A percentile compares a stretch with the other conserved stretches of the same genome.
These are phyloP conservation scores for Metarhizium sp. DNA, from an alignment of 2,329 filamentous ascomycete species.

Conservation along the genomic window DNA sequence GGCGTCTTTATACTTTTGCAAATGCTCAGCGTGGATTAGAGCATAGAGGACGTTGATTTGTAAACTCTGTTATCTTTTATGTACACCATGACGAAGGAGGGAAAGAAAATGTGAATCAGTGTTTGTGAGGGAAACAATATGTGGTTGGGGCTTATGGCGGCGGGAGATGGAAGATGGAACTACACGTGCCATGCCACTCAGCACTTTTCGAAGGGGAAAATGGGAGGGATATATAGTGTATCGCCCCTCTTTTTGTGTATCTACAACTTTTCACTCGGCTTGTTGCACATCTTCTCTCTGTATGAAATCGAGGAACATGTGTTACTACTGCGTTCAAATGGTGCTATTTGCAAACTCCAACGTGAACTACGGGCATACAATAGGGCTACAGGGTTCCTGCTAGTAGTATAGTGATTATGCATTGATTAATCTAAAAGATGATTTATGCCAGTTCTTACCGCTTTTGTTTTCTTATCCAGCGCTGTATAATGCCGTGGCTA, in stretches of 20 bases:
- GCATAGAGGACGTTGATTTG: constrained; percentile 1
- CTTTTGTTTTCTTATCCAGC: neutral
- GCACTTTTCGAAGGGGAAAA: neutral
- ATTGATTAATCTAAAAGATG: neutral
- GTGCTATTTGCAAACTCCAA: neutral
- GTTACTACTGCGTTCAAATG: neutral
- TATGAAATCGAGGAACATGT: neutral
- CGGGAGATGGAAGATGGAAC: constrained; percentile 4
- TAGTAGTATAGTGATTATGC: neutral
- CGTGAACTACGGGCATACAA: neutral
- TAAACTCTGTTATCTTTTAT: constrained; percentile 1
- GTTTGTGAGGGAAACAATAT: neutral
- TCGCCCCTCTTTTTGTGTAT: neutral
- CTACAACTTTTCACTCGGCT: constrained; percentile 7
- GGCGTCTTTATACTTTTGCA: neutral
- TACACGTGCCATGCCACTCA: neutral
- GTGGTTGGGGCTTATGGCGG: neutral
- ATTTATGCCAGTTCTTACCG: neutral
- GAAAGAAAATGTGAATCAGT: neutral
- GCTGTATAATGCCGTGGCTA: neutral
- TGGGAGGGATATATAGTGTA: constrained; percentile 3
- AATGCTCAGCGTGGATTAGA: neutral
- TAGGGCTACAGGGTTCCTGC: neutral
- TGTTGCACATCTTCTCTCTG: constrained; percentile 5
- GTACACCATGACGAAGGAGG: constrained; percentile 1